Evolutionary conservation across 2,329 filamentous ascomycete species (phyloP).

Genomic region (Lasiodiplodia gonubiensis): DNA sequence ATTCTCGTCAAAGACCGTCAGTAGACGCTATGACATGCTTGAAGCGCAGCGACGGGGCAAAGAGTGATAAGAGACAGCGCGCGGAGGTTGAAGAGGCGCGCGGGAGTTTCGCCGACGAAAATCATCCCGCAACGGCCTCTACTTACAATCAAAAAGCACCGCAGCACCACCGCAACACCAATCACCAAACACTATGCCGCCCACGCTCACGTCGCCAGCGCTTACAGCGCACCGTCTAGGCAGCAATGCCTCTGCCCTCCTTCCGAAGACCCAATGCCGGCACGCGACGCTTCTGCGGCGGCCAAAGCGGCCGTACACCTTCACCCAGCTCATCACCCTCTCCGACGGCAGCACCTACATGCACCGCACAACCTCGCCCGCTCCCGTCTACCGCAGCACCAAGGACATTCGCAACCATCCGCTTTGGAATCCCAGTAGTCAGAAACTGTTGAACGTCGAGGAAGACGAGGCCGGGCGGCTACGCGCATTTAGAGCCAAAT

Average conservation of each 20-base stretch:
- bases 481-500: slow-evolving; percentile 82
- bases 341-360: slow-evolving; percentile 88
- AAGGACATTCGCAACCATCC: slow-evolving; percentile 91
- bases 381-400: slow-evolving; percentile 64
- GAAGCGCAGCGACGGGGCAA: neutral
- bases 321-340: slow-evolving; percentile 94
- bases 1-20: no score
- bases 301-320: slow-evolving; percentile 91
- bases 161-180: slow-evolving; percentile 27
- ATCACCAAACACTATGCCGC: slow-evolving; percentile 36
- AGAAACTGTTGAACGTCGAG: slow-evolving; percentile 84
- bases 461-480: slow-evolving; percentile 92
- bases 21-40: neutral
- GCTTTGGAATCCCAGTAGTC: slow-evolving; percentile 87
- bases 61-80: neutral
- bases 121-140: slow-evolving; percentile 26
- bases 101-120: slow-evolving; percentile 24
- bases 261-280: slow-evolving; percentile 62
- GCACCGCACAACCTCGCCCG: slow-evolving; percentile 76
- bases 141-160: slow-evolving; percentile 4
- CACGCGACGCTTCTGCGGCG: slow-evolving; percentile 85
- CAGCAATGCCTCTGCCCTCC: slow-evolving; percentile 33
- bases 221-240: slow-evolving; percentile 41
- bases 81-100: slow-evolving; percentile 3
- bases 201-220: slow-evolving; percentile 35